Conservation (phyloP, 2,329 filamentous ascomycete genomes). For the Colletotrichum shisoi region DNA sequence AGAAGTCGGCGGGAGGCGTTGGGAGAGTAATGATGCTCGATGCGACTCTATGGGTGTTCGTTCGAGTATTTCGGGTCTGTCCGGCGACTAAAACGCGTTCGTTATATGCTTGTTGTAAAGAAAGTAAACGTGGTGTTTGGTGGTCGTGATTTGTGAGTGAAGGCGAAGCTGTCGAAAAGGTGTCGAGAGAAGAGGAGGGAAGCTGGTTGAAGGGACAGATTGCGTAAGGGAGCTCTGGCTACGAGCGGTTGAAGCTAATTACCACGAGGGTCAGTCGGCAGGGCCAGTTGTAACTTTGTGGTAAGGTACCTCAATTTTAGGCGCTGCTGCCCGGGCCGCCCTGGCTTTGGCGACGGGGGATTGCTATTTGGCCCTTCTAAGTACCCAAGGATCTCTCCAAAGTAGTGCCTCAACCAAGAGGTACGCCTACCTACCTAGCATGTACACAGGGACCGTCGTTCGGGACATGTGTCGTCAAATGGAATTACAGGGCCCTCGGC, state of each 20-base stretch:
- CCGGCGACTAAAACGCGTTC: background rate
- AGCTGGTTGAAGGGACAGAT: constrained; percentile 39
- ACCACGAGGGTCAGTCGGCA: constrained; percentile 11
- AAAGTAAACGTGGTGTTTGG: constrained; percentile 12
- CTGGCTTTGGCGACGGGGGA: constrained; percentile 5
- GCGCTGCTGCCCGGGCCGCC: constrained; percentile 1
- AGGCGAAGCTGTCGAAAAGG: constrained; percentile 12
- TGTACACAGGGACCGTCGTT: background rate
- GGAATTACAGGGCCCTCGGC: constrained; percentile 24
- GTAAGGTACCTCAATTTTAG: constrained; percentile 2
- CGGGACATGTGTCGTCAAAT: constrained; percentile 42
- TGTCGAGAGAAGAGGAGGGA: constrained; percentile 39
- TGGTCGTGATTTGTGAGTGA: constrained; percentile 4
- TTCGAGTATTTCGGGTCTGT: background rate
- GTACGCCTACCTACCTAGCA: background rate
- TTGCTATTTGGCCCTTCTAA: background rate
- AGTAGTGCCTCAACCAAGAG: background rate
- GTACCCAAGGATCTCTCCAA: background rate
- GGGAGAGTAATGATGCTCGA: constrained; percentile 11
- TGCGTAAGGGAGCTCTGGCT: constrained; percentile 33
- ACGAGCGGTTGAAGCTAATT: constrained; percentile 24
- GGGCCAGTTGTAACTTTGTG: background rate
- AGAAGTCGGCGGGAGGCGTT: background rate
- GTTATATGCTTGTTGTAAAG: constrained; percentile 12
- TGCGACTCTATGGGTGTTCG: background rate